Percentiles rank a stretch among this genome's conserved stretches.
Evolutionary conservation across 768 basidiomycete species (phyloP).

Genomic region (Multifurca ochricompacta): DNA sequence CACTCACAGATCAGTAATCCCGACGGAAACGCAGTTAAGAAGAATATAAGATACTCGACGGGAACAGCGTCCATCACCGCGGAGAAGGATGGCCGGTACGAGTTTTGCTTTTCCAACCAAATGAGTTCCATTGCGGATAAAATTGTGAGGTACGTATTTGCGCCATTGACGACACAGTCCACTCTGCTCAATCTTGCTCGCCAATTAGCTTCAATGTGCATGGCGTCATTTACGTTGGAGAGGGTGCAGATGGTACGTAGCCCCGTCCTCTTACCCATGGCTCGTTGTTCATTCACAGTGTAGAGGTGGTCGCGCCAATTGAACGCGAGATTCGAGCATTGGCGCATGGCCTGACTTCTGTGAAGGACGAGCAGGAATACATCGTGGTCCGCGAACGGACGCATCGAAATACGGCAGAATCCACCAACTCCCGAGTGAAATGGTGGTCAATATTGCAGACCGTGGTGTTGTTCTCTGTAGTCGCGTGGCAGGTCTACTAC

Average conservation of each 20-base stretch:
- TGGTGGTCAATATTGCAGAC: conserved; percentile 98
- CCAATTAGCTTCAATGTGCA: conserved; percentile 88
- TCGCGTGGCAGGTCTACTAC: conserved; percentile 97
- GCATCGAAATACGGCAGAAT: conserved; percentile 92
- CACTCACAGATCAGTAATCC: conserved; percentile 73
- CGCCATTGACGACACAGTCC: neutral
- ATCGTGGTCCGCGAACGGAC: conserved; percentile 89
- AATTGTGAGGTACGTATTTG: conserved; percentile 65
- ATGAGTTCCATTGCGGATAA: conserved; percentile 98
- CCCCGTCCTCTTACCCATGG: neutral
- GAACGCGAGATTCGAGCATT: conserved; percentile 90
- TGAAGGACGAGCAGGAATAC: conserved; percentile 99
- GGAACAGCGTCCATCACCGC: conserved; percentile 86
- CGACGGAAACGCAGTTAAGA: conserved; percentile 53
- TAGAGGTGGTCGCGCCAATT: conserved; percentile 86
- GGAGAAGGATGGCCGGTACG: conserved; percentile 76
- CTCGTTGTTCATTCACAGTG: conserved; percentile 10
- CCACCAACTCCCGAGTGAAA: conserved; percentile 90
- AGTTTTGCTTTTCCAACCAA: conserved; percentile 98
- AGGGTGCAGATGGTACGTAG: conserved; percentile 63
- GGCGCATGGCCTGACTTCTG: conserved; percentile 70
- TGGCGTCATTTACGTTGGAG: conserved; percentile 83
- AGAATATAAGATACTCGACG: conserved; percentile 81
- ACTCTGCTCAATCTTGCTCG: neutral
- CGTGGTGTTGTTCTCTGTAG: conserved; percentile 78